phyloP scores from a whole-genome alignment of 176 grass and related monocot species.

The Hyparrhenia diplandra region DNA sequence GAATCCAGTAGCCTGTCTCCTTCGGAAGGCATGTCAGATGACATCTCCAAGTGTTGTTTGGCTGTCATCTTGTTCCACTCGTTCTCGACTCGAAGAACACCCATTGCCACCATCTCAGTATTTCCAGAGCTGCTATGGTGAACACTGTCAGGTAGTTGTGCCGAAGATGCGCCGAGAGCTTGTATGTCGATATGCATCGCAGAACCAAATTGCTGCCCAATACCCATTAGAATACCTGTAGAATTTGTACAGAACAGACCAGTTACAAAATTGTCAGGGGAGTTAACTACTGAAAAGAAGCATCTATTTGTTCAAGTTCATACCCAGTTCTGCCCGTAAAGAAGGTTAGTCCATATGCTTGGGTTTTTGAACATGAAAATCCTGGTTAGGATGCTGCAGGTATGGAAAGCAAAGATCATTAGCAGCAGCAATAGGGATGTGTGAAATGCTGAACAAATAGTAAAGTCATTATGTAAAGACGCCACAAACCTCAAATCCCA shows the following conservation, averaged over 20 bases:
- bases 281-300: slow-evolving; percentile 3
- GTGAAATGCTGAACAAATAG: not conserved
- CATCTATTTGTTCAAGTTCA: not conserved
- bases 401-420: slow-evolving; percentile 4
- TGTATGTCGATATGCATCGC: slow-evolving; percentile 96
- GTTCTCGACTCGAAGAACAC: slow-evolving; percentile 96
- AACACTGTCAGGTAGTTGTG: slow-evolving; percentile 97
- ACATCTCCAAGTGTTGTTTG: slow-evolving; percentile 72
- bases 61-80: slow-evolving; percentile 95
- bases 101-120: slow-evolving; percentile 89
- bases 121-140: slow-evolving; percentile 73
- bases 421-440: slow-evolving; percentile 23
- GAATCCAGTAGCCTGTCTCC: slow-evolving; percentile 70
- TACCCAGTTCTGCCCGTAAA: slow-evolving; percentile 77
- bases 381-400: slow-evolving; percentile 76
- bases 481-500: slow-evolving; percentile 83
- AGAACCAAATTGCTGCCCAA: slow-evolving; percentile 88
- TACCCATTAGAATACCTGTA: slow-evolving; percentile 87
- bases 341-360: slow-evolving; percentile 58
- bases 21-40: slow-evolving; percentile 54
- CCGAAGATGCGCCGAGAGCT: slow-evolving; percentile 95
- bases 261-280: not conserved
- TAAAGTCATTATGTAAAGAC: slow-evolving; percentile 12
- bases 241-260: not conserved
- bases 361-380: slow-evolving; percentile 93